phyloP scores from a whole-genome alignment of 306 rosid genomes.

The Cicer pinnatifidum region DNA sequence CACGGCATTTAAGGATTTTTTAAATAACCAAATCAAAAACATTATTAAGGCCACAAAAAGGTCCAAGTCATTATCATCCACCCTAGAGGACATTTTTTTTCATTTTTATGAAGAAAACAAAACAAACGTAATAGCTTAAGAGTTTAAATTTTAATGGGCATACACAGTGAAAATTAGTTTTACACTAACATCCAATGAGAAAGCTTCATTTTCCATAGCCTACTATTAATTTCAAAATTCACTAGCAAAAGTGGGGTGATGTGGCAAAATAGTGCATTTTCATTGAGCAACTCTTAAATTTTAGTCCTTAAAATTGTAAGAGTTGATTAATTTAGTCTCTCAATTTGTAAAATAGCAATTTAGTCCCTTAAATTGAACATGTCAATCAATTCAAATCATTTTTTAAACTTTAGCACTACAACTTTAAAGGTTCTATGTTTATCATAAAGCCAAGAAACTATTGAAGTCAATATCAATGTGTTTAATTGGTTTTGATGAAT shows the following conservation, averaged over 20 bases:
- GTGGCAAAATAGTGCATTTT: background rate
- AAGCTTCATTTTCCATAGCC: background rate
- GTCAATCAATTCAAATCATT: background rate
- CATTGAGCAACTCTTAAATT: background rate
- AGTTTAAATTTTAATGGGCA: background rate
- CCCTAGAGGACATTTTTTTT: background rate
- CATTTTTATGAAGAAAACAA: background rate
- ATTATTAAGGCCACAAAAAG: constrained; percentile 12
- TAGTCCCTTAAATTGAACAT: background rate
- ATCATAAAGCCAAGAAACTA: background rate
- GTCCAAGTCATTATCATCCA: background rate
- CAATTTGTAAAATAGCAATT: background rate
- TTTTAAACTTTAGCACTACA: background rate
- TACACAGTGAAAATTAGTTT: too few relatives aligned
- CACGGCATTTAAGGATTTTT: constrained; percentile 5
- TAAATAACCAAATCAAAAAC: constrained; percentile 30
- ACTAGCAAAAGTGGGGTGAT: background rate
- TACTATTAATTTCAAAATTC: background rate
- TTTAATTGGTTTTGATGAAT: background rate
- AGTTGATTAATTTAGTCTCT: background rate
- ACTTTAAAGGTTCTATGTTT: background rate
- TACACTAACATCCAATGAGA: too few relatives aligned
- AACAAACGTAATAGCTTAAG: background rate
- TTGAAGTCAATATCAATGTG: background rate
- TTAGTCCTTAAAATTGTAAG: background rate